Percentiles rank a stretch among this genome's conserved stretches.
Conservation (phyloP, 768 basidiomycete species). For the Pleurotus tuoliensis region DNA sequence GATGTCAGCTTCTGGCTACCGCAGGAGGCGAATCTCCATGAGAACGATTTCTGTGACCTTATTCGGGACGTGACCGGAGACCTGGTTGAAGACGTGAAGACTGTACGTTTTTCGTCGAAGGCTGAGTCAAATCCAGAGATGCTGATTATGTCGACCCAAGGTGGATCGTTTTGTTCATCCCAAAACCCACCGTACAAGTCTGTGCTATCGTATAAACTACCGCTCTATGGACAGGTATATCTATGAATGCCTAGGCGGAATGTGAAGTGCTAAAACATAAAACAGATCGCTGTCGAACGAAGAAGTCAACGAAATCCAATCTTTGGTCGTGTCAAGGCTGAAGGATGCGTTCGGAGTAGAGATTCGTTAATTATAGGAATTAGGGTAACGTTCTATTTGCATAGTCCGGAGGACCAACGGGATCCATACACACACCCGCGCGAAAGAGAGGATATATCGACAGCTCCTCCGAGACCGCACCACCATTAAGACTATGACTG, state of each 20-base stretch:
- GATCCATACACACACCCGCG: conserved; percentile 7
- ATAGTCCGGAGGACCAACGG: conserved; percentile 26
- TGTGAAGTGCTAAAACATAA: conserved; percentile 3
- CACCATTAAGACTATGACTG: conserved; percentile 5
- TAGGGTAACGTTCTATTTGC: conserved; percentile 26
- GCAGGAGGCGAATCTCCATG: conserved; percentile 58
- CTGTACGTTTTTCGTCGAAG: conserved; percentile 43
- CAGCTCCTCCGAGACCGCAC: not conserved
- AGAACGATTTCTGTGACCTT: conserved; percentile 96
- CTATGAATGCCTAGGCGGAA: not conserved
- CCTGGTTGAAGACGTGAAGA: conserved; percentile 83
- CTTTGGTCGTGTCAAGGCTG: conserved; percentile 50
- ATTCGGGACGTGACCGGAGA: conserved; percentile 93
- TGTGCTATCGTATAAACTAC: conserved; percentile 91
- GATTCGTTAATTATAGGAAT: conserved; percentile 67
- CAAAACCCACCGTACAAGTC: conserved; percentile 72
- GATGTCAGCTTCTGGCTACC: conserved; percentile 94
- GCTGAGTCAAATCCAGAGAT: not conserved
- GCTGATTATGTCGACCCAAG: conserved; percentile 34
- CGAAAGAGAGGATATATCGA: not conserved
- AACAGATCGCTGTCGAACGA: conserved; percentile 81
- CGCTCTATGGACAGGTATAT: conserved; percentile 91
- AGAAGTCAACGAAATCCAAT: conserved; percentile 82
- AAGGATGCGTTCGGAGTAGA: conserved; percentile 71
- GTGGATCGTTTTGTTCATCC: conserved; percentile 91